Percentiles rank a stretch among this genome's conserved stretches.
These are phyloP conservation scores for Colletotrichum magnum DNA, from an alignment of 2,329 filamentous ascomycete species.

Conservation along the genomic window DNA sequence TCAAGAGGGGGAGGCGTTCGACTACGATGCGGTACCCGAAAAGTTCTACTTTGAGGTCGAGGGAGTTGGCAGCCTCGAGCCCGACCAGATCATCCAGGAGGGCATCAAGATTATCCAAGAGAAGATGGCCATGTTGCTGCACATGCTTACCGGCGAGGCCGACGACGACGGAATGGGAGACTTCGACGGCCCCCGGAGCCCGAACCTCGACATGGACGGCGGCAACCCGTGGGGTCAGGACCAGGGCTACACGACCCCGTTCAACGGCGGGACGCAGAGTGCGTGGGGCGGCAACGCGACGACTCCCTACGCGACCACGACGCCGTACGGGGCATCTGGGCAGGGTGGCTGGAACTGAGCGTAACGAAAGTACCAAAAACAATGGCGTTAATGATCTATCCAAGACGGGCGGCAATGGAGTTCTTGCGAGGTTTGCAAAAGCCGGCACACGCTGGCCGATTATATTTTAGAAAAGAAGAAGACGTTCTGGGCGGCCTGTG, in stretches of 20 bases:
- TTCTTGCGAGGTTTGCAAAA: slow-evolving; percentile 26
- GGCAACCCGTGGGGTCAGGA: slow-evolving; percentile 68
- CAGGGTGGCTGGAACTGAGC: slow-evolving; percentile 63
- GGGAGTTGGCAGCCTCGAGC: slow-evolving; percentile 87
- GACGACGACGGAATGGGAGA: slow-evolving; percentile 71
- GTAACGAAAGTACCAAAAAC: slow-evolving; percentile 21
- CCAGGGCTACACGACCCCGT: slow-evolving; percentile 79
- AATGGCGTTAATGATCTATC: slow-evolving; percentile 35
- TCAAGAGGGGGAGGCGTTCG: slow-evolving; percentile 87
- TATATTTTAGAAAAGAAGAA: background rate
- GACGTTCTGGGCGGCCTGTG: slow-evolving; percentile 10
- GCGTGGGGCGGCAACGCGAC: slow-evolving; percentile 74
- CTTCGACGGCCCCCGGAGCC: slow-evolving; percentile 76
- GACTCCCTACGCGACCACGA: slow-evolving; percentile 59
- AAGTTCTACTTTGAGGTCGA: slow-evolving; percentile 97
- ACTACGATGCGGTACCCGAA: slow-evolving; percentile 88
- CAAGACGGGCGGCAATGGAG: slow-evolving; percentile 33
- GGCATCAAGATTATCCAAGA: slow-evolving; percentile 91
- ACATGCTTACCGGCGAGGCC: slow-evolving; percentile 68
- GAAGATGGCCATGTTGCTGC: slow-evolving; percentile 87
- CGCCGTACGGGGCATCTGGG: slow-evolving; percentile 66
- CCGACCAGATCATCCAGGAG: slow-evolving; percentile 89
- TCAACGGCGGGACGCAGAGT: slow-evolving; percentile 70
- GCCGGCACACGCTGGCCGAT: slow-evolving; percentile 11
- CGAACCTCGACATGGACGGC: slow-evolving; percentile 73